Conservation (phyloP, 345 rosid genomes). For the Eucalyptus regnans region DNA sequence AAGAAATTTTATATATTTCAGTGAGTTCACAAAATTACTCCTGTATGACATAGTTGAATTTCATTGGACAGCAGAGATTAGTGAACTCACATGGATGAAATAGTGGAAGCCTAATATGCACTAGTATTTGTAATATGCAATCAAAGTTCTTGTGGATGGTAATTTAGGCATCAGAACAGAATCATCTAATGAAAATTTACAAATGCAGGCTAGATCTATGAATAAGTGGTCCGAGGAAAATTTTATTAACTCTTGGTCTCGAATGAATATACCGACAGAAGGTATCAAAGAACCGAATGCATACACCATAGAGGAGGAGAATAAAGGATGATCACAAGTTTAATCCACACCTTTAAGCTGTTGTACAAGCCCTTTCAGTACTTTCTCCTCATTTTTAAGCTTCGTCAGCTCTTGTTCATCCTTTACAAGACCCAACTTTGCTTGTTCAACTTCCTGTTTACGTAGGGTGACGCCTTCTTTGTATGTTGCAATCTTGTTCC, state of each 20-base stretch:
- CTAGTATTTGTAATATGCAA: background rate
- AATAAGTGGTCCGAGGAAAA: background rate
- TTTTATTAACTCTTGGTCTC: background rate
- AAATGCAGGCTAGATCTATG: background rate
- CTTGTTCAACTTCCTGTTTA: constrained; percentile 44
- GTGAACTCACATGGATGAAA: background rate
- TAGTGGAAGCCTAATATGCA: background rate
- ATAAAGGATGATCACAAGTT: background rate
- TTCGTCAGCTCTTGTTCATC: constrained; percentile 64
- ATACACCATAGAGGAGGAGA: background rate
- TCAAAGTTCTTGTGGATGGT: background rate
- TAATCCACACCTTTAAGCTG: constrained; percentile 64
- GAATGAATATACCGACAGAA: background rate
- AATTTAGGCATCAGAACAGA: background rate
- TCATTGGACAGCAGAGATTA: background rate
- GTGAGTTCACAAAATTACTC: background rate
- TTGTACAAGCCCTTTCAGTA: constrained; percentile 68
- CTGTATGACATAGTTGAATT: background rate
- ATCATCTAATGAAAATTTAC: background rate
- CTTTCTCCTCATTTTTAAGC: constrained; percentile 67
- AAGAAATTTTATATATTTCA: background rate
- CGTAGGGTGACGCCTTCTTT: constrained; percentile 59
- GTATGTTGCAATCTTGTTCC: constrained; percentile 56
- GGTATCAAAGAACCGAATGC: background rate
- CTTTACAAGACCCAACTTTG: constrained; percentile 46